phyloP scores from a whole-genome alignment of 2,329 filamentous ascomycete species.

The Fusarium anguioides region DNA sequence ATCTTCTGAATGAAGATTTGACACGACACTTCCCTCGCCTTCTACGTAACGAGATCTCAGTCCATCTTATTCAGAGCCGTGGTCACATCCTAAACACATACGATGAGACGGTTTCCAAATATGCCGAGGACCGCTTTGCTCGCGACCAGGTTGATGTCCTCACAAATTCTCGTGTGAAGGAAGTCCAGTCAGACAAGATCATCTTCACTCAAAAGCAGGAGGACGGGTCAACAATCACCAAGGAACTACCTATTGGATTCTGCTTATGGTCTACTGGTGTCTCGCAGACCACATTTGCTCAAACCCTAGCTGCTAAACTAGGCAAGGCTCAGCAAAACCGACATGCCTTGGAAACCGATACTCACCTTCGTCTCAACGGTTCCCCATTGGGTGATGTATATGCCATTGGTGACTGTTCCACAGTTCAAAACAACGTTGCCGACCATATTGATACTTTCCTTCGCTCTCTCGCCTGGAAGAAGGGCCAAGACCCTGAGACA shows the following conservation, averaged over 20 bases:
- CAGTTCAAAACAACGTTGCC: conserved; percentile 96
- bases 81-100: conserved; percentile 98
- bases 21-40: conserved; percentile 85
- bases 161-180: conserved; percentile 92
- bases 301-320: conserved; percentile 81
- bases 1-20: conserved; percentile 95
- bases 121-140: conserved; percentile 89
- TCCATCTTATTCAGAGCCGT: conserved; percentile 95
- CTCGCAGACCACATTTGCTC: conserved; percentile 82
- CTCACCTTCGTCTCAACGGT: conserved; percentile 88
- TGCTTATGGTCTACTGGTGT: conserved; percentile 99
- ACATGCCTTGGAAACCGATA: conserved; percentile 93
- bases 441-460: conserved; percentile 92
- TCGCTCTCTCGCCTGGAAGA: conserved; percentile 89
- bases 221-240: conserved; percentile 79
- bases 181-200: conserved; percentile 85
- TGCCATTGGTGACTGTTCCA: conserved; percentile 94
- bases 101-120: conserved; percentile 91
- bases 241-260: conserved; percentile 95
- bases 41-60: conserved; percentile 96
- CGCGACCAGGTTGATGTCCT: conserved; percentile 92
- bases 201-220: conserved; percentile 86
- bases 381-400: conserved; percentile 95
- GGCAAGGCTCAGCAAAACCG: conserved; percentile 82
- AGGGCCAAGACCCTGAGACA: conserved; percentile 88